These are phyloP conservation scores for Quercus variabilis DNA, from an alignment of 306 rosid species.

Conservation along the genomic window DNA sequence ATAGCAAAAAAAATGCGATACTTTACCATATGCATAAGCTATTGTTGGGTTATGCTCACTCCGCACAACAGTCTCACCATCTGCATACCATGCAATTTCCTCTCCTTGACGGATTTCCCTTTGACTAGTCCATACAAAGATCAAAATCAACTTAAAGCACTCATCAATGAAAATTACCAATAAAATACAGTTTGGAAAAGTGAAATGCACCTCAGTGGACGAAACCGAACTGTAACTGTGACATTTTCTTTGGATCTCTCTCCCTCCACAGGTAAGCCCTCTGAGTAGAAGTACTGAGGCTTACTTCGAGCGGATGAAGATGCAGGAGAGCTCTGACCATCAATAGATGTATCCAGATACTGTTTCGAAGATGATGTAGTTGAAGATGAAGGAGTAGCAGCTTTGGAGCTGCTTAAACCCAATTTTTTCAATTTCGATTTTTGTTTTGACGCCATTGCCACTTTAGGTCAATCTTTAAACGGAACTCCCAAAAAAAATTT, in stretches of 20 bases:
- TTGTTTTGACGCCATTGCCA: slow-evolving; percentile 72
- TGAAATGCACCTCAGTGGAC: slow-evolving; percentile 73
- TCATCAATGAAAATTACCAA: not conserved
- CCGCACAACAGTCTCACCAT: slow-evolving; percentile 87
- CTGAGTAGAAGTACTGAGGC: slow-evolving; percentile 60
- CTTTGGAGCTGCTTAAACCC: slow-evolving; percentile 37
- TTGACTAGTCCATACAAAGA: slow-evolving; percentile 41
- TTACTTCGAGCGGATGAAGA: slow-evolving; percentile 91
- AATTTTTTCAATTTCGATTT: slow-evolving; percentile 51
- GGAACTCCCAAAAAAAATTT: slow-evolving; percentile 1
- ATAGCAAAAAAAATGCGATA: slow-evolving; percentile 2
- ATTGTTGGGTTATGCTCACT: slow-evolving; percentile 87
- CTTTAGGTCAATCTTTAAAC: slow-evolving; percentile 44
- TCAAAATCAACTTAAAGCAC: slow-evolving; percentile 12
- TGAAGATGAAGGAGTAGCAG: slow-evolving; percentile 72
- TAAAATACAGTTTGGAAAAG: not conserved
- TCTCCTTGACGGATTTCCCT: slow-evolving; percentile 98
- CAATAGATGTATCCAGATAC: slow-evolving; percentile 61
- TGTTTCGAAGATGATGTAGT: slow-evolving; percentile 86
- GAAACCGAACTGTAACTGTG: slow-evolving; percentile 93
- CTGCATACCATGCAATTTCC: slow-evolving; percentile 99
- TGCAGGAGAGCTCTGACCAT: slow-evolving; percentile 80
- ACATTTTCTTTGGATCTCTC: slow-evolving; percentile 80
- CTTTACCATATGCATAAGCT: slow-evolving; percentile 92
- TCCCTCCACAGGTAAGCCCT: slow-evolving; percentile 40